Base-by-base conservation (phyloP, 2,329 filamentous ascomycete genomes). In the Stachybotrys chartarum region DNA sequence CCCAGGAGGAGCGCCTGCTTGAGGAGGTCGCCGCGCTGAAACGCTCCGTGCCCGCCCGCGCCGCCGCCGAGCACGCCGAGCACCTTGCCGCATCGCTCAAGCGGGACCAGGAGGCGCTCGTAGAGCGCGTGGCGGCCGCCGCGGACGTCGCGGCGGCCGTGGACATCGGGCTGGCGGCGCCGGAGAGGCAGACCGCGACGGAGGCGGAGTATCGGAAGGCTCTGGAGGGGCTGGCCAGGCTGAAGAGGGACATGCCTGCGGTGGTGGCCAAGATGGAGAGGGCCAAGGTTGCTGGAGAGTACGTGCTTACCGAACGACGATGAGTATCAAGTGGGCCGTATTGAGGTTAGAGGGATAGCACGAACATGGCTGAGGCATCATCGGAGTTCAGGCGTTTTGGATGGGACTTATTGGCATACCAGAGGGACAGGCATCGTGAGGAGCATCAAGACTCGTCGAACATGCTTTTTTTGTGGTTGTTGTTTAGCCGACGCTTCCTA, bases 241-340 rank as follows among this genome's bases (percentile, higher is more conserved):
- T 86, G 55, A 84, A 84, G 73, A 76, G 75, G 62, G 79, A 81
- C 42, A 80, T 87, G 79, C 82, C 84, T 16, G 76, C 80, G 18
- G 79, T 80, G 4, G 81, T 84, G 63, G 84, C 84, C 54, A 81
- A 77, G 68, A 85, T 86, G 79, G 83, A 86, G 73, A 76, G 83
- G 68, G 84, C 84, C 56, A 74, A 80, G 58, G 76, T 80, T 16
- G 84, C 82, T 24, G 81, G 78, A 16, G 76, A 81, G 60, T 85
- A 85, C 66, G 80, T 82, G 7, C 72, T 80, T 30, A 65, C 65
- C 30, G 63, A 66, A 39, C 63, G 65, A 17, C 60, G 64, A 55
- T 69, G 61, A 64, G 11, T 44, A 44, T 24, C 24, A 24, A 24
- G 24, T 24, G 8, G 35, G 35, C 14, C 3, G 14, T 42, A 14